A percentile compares a stretch with the other conserved stretches of the same genome.
phyloP scores from a whole-genome alignment of 1,284 basidiomycete genomes.

The Trichosporon sp. region DNA sequence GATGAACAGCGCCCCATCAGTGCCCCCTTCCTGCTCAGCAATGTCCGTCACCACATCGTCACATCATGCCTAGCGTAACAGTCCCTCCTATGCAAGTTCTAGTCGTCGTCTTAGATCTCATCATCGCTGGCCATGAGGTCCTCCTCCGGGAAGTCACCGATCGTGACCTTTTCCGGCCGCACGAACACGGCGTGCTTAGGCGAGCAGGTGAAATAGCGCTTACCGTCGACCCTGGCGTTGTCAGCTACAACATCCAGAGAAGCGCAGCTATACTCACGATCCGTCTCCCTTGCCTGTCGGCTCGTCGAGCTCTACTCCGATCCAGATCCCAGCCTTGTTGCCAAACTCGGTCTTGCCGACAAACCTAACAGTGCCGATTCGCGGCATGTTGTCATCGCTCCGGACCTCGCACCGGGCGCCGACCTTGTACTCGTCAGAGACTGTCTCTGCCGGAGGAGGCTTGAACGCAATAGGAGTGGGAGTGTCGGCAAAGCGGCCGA shows the following conservation, averaged over 20 bases:
- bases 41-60: background rate
- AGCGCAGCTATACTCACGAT: slow-evolving; percentile 58
- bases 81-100: background rate
- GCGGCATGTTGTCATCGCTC: slow-evolving; percentile 59
- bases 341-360: slow-evolving; percentile 76
- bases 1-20: background rate
- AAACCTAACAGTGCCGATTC: slow-evolving; percentile 77
- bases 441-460: slow-evolving; percentile 31
- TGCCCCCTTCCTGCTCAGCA: background rate
- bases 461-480: slow-evolving; percentile 27
- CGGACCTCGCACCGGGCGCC: slow-evolving; percentile 75
- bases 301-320: slow-evolving; percentile 94
- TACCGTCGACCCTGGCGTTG: slow-evolving; percentile 67
- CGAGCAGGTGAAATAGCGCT: slow-evolving; percentile 73
- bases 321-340: slow-evolving; percentile 58
- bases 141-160: slow-evolving; percentile 81
- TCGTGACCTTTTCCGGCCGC: slow-evolving; percentile 69
- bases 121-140: slow-evolving; percentile 63
- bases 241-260: background rate
- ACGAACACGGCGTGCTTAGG: slow-evolving; percentile 82
- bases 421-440: slow-evolving; percentile 25
- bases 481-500: slow-evolving; percentile 73
- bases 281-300: slow-evolving; percentile 95
- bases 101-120: slow-evolving; percentile 58
- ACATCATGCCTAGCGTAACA: no score